Percentiles rank a stretch among this genome's conserved stretches.
Evolutionary conservation across 495 filamentous ascomycete genomes (phyloP).

Genomic region (Tirmania nivea): DNA sequence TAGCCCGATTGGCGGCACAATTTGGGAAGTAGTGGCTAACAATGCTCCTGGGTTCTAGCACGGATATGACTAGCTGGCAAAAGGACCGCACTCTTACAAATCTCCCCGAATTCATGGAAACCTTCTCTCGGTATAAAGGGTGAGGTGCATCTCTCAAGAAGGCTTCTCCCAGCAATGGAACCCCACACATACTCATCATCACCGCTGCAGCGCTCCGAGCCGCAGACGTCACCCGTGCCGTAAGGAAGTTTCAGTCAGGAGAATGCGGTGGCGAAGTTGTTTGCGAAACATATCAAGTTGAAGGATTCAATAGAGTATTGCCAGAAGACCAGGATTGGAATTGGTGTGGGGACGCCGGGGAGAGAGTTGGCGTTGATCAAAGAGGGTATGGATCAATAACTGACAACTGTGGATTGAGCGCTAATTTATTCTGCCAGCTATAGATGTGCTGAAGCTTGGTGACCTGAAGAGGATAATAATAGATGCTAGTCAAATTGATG

Average conservation of each 20-base stretch:
- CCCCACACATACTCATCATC: conserved; percentile 71
- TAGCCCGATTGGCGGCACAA: conserved; percentile 6
- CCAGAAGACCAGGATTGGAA: conserved; percentile 44
- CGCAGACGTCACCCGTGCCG: conserved; percentile 49
- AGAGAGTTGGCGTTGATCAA: conserved; percentile 63
- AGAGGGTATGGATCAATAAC: conserved; percentile 32
- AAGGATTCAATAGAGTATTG: conserved; percentile 64
- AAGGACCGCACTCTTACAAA: conserved; percentile 40
- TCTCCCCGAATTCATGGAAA: conserved; percentile 56
- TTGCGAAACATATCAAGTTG: conserved; percentile 95
- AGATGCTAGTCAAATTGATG: conserved; percentile 74
- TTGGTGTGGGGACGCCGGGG: conserved; percentile 75
- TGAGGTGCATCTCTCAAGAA: conserved; percentile 16
- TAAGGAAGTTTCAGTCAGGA: conserved; percentile 61
- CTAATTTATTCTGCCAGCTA: conserved; percentile 3
- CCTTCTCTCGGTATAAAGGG: conserved; percentile 9
- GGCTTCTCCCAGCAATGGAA: conserved; percentile 31
- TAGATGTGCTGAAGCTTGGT: conserved; percentile 45
- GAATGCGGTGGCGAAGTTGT: conserved; percentile 63
- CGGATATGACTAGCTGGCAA: conserved; percentile 53
- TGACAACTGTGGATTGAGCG: neutral
- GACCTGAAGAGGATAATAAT: conserved; percentile 60
- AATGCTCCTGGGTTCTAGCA: conserved; percentile 17
- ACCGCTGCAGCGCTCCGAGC: conserved; percentile 60
- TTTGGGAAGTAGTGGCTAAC: neutral